Base-by-base conservation (phyloP, 78 protist species). In the Dictyostelium intermedium region DNA sequence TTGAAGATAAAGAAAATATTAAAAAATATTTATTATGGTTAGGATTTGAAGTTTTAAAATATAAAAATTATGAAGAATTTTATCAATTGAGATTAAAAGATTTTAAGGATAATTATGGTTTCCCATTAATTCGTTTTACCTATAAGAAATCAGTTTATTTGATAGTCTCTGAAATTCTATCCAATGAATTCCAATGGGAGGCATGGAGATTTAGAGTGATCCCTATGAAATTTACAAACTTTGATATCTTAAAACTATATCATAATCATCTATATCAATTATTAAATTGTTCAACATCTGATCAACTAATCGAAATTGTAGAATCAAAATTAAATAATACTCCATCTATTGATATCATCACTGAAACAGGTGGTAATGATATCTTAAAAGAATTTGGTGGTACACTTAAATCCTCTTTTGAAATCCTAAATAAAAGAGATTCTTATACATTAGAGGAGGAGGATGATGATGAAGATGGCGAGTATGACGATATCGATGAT, bases 51-150 rank as follows among this genome's bases (percentile, higher is more conserved):
- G 78, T 34, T 9, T 56, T 27, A 8, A 5, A 7, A 3, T 39
- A 18, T 70, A 83, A 32, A 43, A 13, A 0, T 32, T 79, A 14
- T 25, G 94, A 74, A 60, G 86, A 43, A 23, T 56, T 14, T n/a
- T 80, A 80, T 69, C 1, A 34, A 13, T 27, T 89, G 14, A 70
- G 32, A 11, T 50, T 37, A 20, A 23, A 3, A 9, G 82, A 73
- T 76, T 53, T 85, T 43, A 50, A 61, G 34, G 37, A 13, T 1
- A 50, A 85, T 25, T 1, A n/a, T 32, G 92, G 92, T 37, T 85
- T 76, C 35, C 30, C 20, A 9, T 2, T 85, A 2, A 20, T 76
- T 27, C 72, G 32, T 61, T 18, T 27, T 3, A 3, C 2, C 0
- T 50, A 56, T 32, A 14, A 76, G 7, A 76, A 25, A 11, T 47